Base-by-base conservation (phyloP, 371 early-diverging fungal species). In the Mortierella sp. region DNA sequence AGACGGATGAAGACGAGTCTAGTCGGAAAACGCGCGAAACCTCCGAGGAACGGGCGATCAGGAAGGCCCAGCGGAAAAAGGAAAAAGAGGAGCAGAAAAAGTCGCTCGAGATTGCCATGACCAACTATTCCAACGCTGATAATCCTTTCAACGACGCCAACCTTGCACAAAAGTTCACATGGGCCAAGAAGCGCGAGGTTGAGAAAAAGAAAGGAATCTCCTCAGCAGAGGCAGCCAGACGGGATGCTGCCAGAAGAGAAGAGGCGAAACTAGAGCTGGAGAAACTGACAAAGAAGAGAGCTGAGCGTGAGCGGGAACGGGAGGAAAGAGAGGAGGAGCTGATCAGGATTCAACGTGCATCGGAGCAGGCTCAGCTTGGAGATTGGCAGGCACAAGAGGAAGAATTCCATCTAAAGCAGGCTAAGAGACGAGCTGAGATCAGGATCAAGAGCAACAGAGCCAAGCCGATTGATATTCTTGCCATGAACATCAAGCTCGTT, bases 361-460 rank as follows among this genome's bases (percentile, higher is more conserved):
- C 91, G 19, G 96, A 96, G 72, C 83, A 90, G 37, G 93, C 90
- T 7, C 90, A 89, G 46, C 85, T 95, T 71, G 97, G 97, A n/a
- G 98, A 97, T 76, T 97, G 98, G 98, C 91, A 94, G 78, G 84
- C 89, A 5, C 88, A 92, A 31, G 98, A 97, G 67, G 94, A 94
- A 70, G 92, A 86, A 76, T 97, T 97, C 73, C 94, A 95, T 79
- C 72, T 95, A 59, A 84, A 89, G 73, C 97, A 97, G 81, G 95
- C 95, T 0, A 96, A 95, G 66, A 80, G 83, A 39, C 86, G 98
- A 23, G 97, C 98, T 0, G 94, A 95, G 66, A 95, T 97, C 63
- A 86, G 97, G 27, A 93, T 97, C 60, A 88, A 87, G 57, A 91
- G 92, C 64, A 89, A 89, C n/a, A 80, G 97, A 11, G 93, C 96